Evolutionary conservation across 2,329 filamentous ascomycete species (phyloP).

Genomic region (Didymella pomorum): DNA sequence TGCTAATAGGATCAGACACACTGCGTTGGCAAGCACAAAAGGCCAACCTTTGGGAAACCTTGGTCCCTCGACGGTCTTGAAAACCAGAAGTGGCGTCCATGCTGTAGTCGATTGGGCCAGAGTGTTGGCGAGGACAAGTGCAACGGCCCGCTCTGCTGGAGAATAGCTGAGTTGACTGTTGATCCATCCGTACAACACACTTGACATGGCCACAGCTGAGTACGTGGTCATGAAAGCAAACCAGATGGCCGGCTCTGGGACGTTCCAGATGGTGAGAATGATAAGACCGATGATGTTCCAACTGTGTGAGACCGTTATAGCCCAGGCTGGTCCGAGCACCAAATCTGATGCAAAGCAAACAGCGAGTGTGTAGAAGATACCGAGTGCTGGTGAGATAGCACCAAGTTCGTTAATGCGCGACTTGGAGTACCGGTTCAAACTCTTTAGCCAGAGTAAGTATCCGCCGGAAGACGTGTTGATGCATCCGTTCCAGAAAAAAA

Average conservation of each 20-base stretch:
- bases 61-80: slow-evolving; percentile 47
- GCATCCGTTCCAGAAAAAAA: slow-evolving; percentile 64
- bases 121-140: slow-evolving; percentile 61
- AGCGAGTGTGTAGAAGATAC: not conserved
- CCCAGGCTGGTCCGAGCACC: not conserved
- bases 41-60: not conserved
- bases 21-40: not conserved
- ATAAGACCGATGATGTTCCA: slow-evolving; percentile 64
- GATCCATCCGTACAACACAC: slow-evolving; percentile 65
- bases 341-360: not conserved
- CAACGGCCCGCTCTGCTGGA: slow-evolving; percentile 59
- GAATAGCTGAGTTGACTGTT: slow-evolving; percentile 60
- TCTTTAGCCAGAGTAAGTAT: slow-evolving; percentile 67
- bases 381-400: slow-evolving; percentile 55
- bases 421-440: slow-evolving; percentile 57
- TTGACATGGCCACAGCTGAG: slow-evolving; percentile 61
- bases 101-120: slow-evolving; percentile 64
- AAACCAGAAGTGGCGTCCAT: slow-evolving; percentile 64
- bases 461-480: slow-evolving; percentile 51
- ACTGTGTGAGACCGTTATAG: not conserved
- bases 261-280: slow-evolving; percentile 28
- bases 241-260: slow-evolving; percentile 54
- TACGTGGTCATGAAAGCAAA: slow-evolving; percentile 63
- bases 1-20: not conserved
- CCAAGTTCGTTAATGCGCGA: slow-evolving; percentile 61